phyloP scores from a whole-genome alignment of 2,329 filamentous ascomycete species.

The Pseudogymnoascus sp. region DNA sequence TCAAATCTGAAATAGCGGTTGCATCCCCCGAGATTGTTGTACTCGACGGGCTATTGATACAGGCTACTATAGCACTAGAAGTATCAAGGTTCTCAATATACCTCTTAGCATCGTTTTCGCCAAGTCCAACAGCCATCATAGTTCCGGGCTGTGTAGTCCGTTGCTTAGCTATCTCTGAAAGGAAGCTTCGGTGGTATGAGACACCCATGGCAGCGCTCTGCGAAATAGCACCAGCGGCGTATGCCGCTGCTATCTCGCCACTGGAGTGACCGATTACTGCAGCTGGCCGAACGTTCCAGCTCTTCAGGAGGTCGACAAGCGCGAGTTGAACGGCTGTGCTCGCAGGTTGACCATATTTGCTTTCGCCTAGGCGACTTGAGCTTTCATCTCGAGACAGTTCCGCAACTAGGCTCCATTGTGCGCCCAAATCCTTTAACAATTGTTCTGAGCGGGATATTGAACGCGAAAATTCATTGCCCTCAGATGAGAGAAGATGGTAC shows the following conservation, averaged over 20 bases:
- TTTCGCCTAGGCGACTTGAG: constrained; percentile 36
- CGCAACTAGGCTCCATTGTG: background rate
- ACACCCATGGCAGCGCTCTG: constrained; percentile 30
- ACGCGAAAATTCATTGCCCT: background rate
- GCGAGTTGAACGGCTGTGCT: constrained; percentile 41
- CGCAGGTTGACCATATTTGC: constrained; percentile 33
- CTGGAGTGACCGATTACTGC: constrained; percentile 38
- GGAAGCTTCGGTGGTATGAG: constrained; percentile 35
- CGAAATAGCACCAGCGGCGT: constrained; percentile 30
- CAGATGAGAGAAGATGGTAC: constrained; percentile 13
- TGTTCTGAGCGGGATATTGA: background rate
- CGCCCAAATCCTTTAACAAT: background rate
- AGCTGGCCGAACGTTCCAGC: constrained; percentile 31
- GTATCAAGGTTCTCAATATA: background rate
- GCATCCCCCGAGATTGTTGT: constrained; percentile 21
- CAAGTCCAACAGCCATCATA: constrained; percentile 45
- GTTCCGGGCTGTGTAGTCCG: constrained; percentile 30
- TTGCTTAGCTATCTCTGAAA: constrained; percentile 23
- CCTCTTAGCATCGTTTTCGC: background rate
- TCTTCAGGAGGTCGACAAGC: constrained; percentile 35
- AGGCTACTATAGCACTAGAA: constrained; percentile 26
- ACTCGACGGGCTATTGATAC: constrained; percentile 24
- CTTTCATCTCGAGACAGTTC: background rate
- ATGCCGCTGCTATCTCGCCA: constrained; percentile 42
- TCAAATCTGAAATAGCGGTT: constrained; percentile 11